Conservation (phyloP, 2,329 filamentous ascomycete genomes). For the Cercospora beticola region DNA sequence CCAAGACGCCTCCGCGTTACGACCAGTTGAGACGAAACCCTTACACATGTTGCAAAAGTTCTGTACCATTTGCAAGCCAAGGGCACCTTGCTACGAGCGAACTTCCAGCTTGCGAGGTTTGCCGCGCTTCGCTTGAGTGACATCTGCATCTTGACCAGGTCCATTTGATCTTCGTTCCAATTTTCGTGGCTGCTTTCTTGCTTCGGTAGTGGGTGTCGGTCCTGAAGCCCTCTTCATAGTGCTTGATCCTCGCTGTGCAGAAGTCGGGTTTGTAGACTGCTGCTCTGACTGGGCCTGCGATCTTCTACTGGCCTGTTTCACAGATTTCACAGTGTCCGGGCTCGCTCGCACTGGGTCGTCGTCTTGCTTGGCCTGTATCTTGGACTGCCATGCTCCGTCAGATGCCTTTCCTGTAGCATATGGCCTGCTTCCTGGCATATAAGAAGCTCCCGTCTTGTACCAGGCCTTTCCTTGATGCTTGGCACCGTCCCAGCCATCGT, state of each 20-base stretch:
- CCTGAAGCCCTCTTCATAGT: background rate
- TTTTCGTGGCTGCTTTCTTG: conserved; percentile 25
- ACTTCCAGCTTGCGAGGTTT: conserved; percentile 22
- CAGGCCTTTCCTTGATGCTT: conserved; percentile 17
- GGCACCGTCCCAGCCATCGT: conserved; percentile 12
- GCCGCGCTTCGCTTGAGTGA: background rate
- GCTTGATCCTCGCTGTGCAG: background rate
- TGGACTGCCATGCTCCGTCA: conserved; percentile 16
- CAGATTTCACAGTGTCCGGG: conserved; percentile 12
- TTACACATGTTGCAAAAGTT: background rate
- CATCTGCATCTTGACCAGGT: background rate
- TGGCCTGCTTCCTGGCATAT: conserved; percentile 15
- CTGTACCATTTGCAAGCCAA: background rate
- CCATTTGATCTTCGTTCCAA: conserved; percentile 17
- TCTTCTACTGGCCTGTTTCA: conserved; percentile 12
- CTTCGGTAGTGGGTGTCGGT: background rate
- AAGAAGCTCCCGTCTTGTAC: conserved; percentile 16
- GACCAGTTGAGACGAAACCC: background rate
- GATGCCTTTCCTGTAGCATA: conserved; percentile 6
- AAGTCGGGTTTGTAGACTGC: background rate
- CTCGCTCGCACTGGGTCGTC: conserved; percentile 12
- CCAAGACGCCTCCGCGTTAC: background rate
- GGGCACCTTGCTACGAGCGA: conserved; percentile 3
- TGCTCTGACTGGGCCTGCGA: background rate
- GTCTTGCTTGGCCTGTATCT: conserved; percentile 4